A percentile compares a stretch with the other conserved stretches of the same genome.
phyloP scores from a whole-genome alignment of 1,139 yeast genomes.

The Hemisphaericaspora lyxosophila region DNA sequence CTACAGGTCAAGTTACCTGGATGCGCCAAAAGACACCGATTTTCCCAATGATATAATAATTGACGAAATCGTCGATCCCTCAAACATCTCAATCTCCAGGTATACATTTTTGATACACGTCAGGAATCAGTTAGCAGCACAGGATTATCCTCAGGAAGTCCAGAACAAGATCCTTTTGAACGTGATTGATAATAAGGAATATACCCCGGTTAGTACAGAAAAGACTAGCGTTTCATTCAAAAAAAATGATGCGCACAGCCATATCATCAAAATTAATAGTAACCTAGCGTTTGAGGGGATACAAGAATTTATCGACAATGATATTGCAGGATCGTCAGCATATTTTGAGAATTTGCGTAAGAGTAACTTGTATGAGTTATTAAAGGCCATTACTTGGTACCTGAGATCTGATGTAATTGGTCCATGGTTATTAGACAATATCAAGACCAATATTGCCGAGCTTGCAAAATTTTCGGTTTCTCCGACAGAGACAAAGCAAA shows the following conservation, averaged over 20 bases:
- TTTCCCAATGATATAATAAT: slow-evolving; percentile 25
- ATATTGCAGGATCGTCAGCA: slow-evolving; percentile 32
- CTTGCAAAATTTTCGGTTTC: slow-evolving; percentile 3
- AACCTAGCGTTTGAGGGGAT: slow-evolving; percentile 32
- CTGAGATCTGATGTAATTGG: slow-evolving; percentile 23
- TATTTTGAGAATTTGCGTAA: slow-evolving; percentile 30
- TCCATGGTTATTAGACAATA: slow-evolving; percentile 26
- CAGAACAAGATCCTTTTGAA: slow-evolving; percentile 30
- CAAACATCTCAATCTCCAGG: slow-evolving; percentile 14
- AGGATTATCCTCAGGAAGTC: slow-evolving; percentile 17
- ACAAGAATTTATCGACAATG: slow-evolving; percentile 28
- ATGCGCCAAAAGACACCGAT: slow-evolving; percentile 5
- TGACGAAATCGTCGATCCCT: slow-evolving; percentile 26
- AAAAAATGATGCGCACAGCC: slow-evolving; percentile 16
- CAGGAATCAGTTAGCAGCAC: slow-evolving; percentile 23
- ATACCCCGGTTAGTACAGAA: slow-evolving; percentile 38
- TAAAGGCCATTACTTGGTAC: slow-evolving; percentile 33
- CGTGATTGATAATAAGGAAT: slow-evolving; percentile 42
- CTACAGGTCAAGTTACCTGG: slow-evolving; percentile 25
- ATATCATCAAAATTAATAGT: slow-evolving; percentile 38
- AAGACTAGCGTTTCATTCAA: slow-evolving; percentile 26
- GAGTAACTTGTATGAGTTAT: slow-evolving; percentile 39
- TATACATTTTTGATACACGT: slow-evolving; percentile 36
- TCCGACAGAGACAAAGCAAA: slow-evolving; percentile 7
- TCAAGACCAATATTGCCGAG: slow-evolving; percentile 14